Evolutionary conservation across 352 stramenopile genomes (phyloP).

Genomic region (Pythium plurisporium): DNA sequence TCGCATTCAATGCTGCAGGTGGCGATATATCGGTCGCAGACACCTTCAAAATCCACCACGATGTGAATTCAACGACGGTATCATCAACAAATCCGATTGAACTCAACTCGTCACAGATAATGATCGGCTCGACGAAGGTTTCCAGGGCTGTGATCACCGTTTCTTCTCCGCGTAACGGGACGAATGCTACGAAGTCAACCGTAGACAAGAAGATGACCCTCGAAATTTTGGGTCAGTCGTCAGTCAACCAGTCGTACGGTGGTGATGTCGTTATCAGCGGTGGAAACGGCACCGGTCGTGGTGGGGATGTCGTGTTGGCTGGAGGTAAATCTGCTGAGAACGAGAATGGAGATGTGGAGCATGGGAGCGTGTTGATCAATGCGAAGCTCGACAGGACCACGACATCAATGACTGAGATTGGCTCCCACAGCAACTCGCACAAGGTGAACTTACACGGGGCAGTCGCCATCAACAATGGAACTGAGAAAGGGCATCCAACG

Average conservation of each 20-base stretch:
- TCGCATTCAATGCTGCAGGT: slow-evolving; percentile 38
- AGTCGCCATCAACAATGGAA: slow-evolving; percentile 48
- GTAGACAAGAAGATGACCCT: slow-evolving; percentile 33
- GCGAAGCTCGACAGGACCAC: slow-evolving; percentile 34
- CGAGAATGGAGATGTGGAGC: slow-evolving; percentile 12
- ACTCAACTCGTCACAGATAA: slow-evolving; percentile 38
- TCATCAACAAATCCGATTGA: slow-evolving; percentile 34
- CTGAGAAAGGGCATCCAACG: slow-evolving; percentile 32
- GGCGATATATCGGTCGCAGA: slow-evolving; percentile 37
- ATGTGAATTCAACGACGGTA: slow-evolving; percentile 41
- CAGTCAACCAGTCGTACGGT: slow-evolving; percentile 34
- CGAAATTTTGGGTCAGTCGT: slow-evolving; percentile 53
- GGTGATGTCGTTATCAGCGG: slow-evolving; percentile 53
- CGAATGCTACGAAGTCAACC: not conserved
- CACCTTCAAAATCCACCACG: slow-evolving; percentile 37
- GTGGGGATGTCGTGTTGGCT: slow-evolving; percentile 44
- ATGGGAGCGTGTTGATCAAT: slow-evolving; percentile 53
- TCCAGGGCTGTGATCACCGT: slow-evolving; percentile 16
- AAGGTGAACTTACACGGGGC: slow-evolving; percentile 50
- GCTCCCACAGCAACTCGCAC: slow-evolving; percentile 43
- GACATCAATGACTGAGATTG: slow-evolving; percentile 57
- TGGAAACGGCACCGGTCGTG: slow-evolving; percentile 37
- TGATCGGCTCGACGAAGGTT: slow-evolving; percentile 18
- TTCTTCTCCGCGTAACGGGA: not conserved
- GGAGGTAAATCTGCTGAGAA: slow-evolving; percentile 35